Conservation (phyloP, 176 grass and related monocot genomes). For the Hsuehochloa calcarea region DNA sequence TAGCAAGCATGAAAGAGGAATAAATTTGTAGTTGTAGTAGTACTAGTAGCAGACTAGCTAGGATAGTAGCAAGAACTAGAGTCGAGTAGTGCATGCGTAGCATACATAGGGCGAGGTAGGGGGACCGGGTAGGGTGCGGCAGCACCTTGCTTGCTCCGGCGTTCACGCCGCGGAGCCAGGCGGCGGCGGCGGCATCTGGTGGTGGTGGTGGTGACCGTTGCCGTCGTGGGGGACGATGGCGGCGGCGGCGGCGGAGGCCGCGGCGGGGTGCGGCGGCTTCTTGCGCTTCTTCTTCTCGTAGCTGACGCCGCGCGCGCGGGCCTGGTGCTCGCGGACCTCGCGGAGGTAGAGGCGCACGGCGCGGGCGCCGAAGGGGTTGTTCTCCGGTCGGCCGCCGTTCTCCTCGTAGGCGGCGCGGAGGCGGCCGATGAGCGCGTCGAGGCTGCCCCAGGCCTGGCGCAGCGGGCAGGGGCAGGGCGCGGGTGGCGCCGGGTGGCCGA, state of each 20-base stretch:
- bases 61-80: conserved; percentile 9
- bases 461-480: conserved; percentile 89
- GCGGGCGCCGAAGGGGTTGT: conserved; percentile 85
- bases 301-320: conserved; percentile 80
- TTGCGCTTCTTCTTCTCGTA: conserved; percentile 99
- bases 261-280: conserved; percentile 39
- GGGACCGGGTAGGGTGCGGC: background rate
- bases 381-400: conserved; percentile 80
- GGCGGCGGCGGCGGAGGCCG: conserved; percentile 18
- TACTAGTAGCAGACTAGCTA: conserved; percentile 23
- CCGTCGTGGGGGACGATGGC: conserved; percentile 16
- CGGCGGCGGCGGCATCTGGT: conserved; percentile 47
- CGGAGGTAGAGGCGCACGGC: conserved; percentile 93
- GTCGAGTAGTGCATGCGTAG: conserved; percentile 27
- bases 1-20: conserved; percentile 15
- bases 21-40: conserved; percentile 8
- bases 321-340: conserved; percentile 91
- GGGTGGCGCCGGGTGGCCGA: conserved; percentile 79
- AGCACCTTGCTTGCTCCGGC: background rate
- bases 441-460: conserved; percentile 90
- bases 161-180: conserved; percentile 46
- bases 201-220: conserved; percentile 25
- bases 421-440: conserved; percentile 82
- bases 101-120: conserved; percentile 4
- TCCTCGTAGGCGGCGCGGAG: conserved; percentile 92